A percentile compares a stretch with the other conserved stretches of the same genome.
Evolutionary conservation across 2,329 filamentous ascomycete genomes (phyloP).

Genomic region (Monilinia laxa): DNA sequence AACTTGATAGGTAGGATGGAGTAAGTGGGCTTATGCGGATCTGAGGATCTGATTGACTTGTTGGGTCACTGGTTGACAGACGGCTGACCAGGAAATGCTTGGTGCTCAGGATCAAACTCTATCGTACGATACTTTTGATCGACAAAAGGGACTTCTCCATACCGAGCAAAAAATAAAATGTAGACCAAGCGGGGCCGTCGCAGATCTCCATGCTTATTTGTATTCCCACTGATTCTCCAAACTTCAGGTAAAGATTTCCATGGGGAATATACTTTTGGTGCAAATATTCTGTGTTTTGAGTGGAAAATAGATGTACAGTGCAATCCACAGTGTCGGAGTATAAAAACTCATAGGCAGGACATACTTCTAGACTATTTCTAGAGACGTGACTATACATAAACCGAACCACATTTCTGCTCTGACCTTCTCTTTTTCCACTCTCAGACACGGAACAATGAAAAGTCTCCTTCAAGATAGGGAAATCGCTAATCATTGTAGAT

Average conservation of each 20-base stretch:
- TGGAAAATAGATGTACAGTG: not conserved
- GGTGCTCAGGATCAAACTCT: slow-evolving; percentile 1
- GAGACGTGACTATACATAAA: too few species aligned
- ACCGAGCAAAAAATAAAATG: not conserved
- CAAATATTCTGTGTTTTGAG: not conserved
- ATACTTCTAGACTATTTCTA: too few species aligned
- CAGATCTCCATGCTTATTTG: not conserved
- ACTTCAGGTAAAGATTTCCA: not conserved
- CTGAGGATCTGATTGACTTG: not conserved
- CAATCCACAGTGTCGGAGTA: not conserved
- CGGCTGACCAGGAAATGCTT: not conserved
- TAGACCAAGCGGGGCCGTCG: slow-evolving; percentile 1
- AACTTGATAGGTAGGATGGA: too few species aligned
- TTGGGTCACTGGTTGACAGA: not conserved
- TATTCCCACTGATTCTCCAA: not conserved
- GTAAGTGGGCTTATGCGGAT: not conserved
- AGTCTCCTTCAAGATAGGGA: not conserved
- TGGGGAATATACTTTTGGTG: not conserved
- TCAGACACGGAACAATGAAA: not conserved
- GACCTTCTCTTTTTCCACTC: not conserved
- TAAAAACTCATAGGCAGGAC: not conserved
- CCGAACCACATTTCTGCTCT: not conserved
- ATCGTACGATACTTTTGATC: not conserved
- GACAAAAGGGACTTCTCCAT: not conserved
- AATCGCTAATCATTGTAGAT: slow-evolving; percentile 6